Base-by-base conservation (phyloP, 1,284 basidiomycete genomes). In the Ceratobasidium sp. region DNA sequence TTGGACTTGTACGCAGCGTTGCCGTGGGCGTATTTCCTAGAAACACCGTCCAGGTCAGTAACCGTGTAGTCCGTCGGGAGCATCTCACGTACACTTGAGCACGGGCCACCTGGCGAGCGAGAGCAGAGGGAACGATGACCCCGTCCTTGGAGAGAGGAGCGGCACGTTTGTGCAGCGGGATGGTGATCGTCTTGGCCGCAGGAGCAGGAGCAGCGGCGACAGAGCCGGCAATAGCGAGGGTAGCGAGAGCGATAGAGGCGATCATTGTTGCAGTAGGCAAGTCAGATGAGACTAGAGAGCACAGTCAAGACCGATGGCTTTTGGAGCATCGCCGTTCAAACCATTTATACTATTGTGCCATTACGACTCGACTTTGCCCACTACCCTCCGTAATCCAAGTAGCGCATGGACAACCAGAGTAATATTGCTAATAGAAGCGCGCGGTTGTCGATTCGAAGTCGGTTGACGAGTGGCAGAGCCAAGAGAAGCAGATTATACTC, bases 1-100 rank as follows among this genome's bases (percentile, higher is more conserved):
- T 73, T 63, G 24, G 29, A 34, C 34, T 73, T 73, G 34, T 62
- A 63, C n/a, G 71, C 68, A 8, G 68, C 68, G 46, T 72, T 72
- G 22, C 71, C 59, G 29, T 37, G 59, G 22, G 71, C 14, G 51
- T 73, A 73, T 63, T 73, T 73, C n/a, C 71, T 73, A 41, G 14
- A 29, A 16, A 46, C 34, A 37, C 9, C 16, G 46, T 19, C 7
- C 22, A 11, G 27, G 5, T 63, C 24, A 48, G 11, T 1, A 41
- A 8, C 16, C 8, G 37, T 62, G 9, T 19, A 63, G 24, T 14
- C 39, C 59, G n/a, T 56, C 31, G 1, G 13, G 2, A 14, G 22
- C 24, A 19, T 3, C 29, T 13, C 8, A 51, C 69, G 22, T 53
- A 73, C 71, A 9, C 37, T 39, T 63, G 71, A 37, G 48, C 59